phyloP scores from a whole-genome alignment of 495 filamentous ascomycete genomes.

The Penicillium paradoxum region DNA sequence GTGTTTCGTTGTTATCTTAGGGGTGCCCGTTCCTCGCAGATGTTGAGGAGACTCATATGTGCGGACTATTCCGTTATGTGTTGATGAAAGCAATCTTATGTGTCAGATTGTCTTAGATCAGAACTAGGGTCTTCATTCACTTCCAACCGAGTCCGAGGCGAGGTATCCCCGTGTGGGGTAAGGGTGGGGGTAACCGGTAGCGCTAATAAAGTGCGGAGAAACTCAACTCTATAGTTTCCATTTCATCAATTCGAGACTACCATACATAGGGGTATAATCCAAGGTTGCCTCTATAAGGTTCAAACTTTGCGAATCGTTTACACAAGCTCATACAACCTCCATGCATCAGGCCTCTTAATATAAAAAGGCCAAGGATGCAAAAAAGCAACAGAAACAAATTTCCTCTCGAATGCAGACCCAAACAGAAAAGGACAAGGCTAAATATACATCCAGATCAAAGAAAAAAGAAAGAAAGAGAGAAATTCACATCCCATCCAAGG shows the following conservation, averaged over 20 bases:
- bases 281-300: background rate
- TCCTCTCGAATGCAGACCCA: slow-evolving; percentile 13
- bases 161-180: too few species aligned
- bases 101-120: too few species aligned
- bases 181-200: background rate
- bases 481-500: slow-evolving; percentile 5
- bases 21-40: too few species aligned
- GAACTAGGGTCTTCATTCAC: background rate
- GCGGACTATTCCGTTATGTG: too few species aligned
- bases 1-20: background rate
- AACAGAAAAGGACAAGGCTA: slow-evolving; percentile 19
- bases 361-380: slow-evolving; percentile 5
- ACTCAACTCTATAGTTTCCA: background rate
- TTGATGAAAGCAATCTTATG: too few species aligned
- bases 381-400: background rate
- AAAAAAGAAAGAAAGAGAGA: slow-evolving; percentile 12
- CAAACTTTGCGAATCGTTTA: background rate
- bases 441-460: slow-evolving; percentile 25
- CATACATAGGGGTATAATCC: background rate
- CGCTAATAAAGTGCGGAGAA: background rate
- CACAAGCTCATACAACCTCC: background rate
- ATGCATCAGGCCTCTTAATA: background rate
- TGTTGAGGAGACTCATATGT: too few species aligned
- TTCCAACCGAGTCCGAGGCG: too few species aligned
- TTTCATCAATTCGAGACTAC: background rate